These are phyloP conservation scores for Amanita phalloides DNA, from an alignment of 768 basidiomycete genomes.

Conservation along the genomic window DNA sequence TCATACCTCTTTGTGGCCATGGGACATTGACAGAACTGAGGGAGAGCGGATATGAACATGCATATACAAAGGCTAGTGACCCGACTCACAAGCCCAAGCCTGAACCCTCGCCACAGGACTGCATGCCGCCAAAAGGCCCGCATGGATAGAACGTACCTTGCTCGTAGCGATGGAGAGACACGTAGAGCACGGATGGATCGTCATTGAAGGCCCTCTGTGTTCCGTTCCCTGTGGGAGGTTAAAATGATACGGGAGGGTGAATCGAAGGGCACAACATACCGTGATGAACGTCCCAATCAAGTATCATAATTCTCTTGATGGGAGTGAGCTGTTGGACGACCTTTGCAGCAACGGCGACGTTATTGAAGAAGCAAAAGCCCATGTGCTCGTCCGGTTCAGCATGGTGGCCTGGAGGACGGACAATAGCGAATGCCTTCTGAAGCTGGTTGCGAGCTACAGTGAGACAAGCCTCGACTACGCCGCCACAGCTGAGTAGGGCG, in stretches of 20 bases:
- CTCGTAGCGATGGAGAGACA: constrained; percentile 94
- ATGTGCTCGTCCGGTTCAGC: constrained; percentile 97
- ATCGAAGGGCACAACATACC: constrained; percentile 34
- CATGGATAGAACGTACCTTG: constrained; percentile 88
- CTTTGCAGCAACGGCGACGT: constrained; percentile 86
- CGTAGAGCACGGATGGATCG: constrained; percentile 84
- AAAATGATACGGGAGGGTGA: not conserved
- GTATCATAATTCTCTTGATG: constrained; percentile 75
- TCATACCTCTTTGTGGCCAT: constrained; percentile 84
- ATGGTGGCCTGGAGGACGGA: constrained; percentile 96
- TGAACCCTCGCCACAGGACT: constrained; percentile 73
- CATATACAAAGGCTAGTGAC: constrained; percentile 1
- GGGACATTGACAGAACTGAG: constrained; percentile 89
- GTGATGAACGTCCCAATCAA: constrained; percentile 98
- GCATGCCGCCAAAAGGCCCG: constrained; percentile 80
- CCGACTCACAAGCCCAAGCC: constrained; percentile 77
- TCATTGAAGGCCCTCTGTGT: constrained; percentile 95
- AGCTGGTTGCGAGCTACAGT: constrained; percentile 75
- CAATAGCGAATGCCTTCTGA: constrained; percentile 87
- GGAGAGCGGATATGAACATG: constrained; percentile 6
- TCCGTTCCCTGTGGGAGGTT: constrained; percentile 66
- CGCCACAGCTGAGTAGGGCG: constrained; percentile 86
- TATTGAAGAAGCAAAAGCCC: constrained; percentile 99
- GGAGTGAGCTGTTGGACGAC: constrained; percentile 64
- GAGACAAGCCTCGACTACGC: constrained; percentile 83